Evolutionary conservation across 2,329 filamentous ascomycete species (phyloP).

Genomic region (Monosporascus cannonballus): DNA sequence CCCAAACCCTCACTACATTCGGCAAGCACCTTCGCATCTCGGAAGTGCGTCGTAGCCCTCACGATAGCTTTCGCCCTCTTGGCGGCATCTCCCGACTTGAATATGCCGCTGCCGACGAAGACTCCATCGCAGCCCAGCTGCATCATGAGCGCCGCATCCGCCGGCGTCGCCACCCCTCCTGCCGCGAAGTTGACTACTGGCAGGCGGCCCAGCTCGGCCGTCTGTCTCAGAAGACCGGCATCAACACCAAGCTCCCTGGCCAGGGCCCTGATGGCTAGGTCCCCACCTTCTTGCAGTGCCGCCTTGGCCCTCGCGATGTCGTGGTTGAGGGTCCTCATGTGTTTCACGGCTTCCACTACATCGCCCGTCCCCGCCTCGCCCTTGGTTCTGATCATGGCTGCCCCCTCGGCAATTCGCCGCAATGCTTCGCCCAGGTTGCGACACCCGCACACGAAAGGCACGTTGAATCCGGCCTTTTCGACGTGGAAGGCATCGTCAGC

Average conservation of each 20-base stretch:
- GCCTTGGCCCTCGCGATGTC: slow-evolving; percentile 78
- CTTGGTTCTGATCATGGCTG: slow-evolving; percentile 98
- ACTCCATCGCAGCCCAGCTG: slow-evolving; percentile 97
- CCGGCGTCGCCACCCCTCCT: slow-evolving; percentile 97
- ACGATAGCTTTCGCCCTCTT: slow-evolving; percentile 94
- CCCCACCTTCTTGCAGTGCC: slow-evolving; percentile 54
- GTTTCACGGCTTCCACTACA: slow-evolving; percentile 90
- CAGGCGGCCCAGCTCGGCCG: slow-evolving; percentile 77
- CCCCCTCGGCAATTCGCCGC: slow-evolving; percentile 83
- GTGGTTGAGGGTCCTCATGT: slow-evolving; percentile 84
- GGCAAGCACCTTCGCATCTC: slow-evolving; percentile 77
- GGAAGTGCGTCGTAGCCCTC: slow-evolving; percentile 85
- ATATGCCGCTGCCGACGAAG: slow-evolving; percentile 94
- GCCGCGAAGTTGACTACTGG: slow-evolving; percentile 98
- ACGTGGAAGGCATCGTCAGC: slow-evolving; percentile 90
- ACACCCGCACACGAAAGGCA: slow-evolving; percentile 95
- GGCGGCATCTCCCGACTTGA: slow-evolving; percentile 88
- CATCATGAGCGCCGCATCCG: slow-evolving; percentile 96
- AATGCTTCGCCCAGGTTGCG: slow-evolving; percentile 90
- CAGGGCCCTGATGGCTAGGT: slow-evolving; percentile 55
- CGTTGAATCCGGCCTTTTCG: slow-evolving; percentile 74
- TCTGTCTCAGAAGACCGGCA: slow-evolving; percentile 74
- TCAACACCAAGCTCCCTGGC: slow-evolving; percentile 79
- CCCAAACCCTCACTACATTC: slow-evolving; percentile 83
- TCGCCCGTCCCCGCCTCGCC: slow-evolving; percentile 96